A percentile compares a stretch with the other conserved stretches of the same genome.
phyloP scores from a whole-genome alignment of 2,329 filamentous ascomycete species.

The Paraphoma chrysanthemicola region DNA sequence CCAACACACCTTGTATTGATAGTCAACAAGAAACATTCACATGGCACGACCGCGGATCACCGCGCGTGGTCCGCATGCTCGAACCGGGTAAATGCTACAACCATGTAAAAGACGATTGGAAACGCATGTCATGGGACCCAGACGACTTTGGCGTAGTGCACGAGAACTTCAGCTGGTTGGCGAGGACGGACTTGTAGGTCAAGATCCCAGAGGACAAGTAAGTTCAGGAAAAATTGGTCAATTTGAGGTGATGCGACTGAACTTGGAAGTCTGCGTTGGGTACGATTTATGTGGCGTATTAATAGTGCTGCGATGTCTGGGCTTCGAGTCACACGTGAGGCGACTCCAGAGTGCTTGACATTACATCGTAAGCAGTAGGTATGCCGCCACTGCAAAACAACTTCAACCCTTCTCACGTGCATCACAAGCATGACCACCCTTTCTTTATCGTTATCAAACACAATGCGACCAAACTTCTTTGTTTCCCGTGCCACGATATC shows the following conservation, averaged over 20 bases:
- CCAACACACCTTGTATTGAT: not conserved
- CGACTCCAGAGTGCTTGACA: too few relatives aligned
- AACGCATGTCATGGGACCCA: not conserved
- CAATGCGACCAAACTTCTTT: slow-evolving; percentile 1
- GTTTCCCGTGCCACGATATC: not conserved
- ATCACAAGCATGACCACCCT: too few relatives aligned
- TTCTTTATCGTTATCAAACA: not conserved
- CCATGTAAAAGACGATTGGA: not conserved
- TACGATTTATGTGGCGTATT: too few relatives aligned
- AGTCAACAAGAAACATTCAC: not conserved
- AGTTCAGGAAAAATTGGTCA: too few relatives aligned
- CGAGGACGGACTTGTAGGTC: not conserved
- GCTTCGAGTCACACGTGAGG: too few relatives aligned
- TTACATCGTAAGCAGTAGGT: too few relatives aligned
- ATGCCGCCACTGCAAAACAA: too few relatives aligned
- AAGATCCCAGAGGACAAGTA: not conserved
- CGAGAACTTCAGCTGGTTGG: not conserved
- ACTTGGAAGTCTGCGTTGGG: too few relatives aligned
- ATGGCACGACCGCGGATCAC: not conserved
- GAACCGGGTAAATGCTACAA: not conserved
- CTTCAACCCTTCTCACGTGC: too few relatives aligned
- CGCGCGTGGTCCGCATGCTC: not conserved
- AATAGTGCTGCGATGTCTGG: too few relatives aligned
- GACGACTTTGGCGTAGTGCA: not conserved
- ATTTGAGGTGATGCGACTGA: too few relatives aligned